A percentile compares a stretch with the other conserved stretches of the same genome.
Evolutionary conservation across 2,329 filamentous ascomycete species (phyloP).

Genomic region (Nothophaeocryptopus gaeumannii): DNA sequence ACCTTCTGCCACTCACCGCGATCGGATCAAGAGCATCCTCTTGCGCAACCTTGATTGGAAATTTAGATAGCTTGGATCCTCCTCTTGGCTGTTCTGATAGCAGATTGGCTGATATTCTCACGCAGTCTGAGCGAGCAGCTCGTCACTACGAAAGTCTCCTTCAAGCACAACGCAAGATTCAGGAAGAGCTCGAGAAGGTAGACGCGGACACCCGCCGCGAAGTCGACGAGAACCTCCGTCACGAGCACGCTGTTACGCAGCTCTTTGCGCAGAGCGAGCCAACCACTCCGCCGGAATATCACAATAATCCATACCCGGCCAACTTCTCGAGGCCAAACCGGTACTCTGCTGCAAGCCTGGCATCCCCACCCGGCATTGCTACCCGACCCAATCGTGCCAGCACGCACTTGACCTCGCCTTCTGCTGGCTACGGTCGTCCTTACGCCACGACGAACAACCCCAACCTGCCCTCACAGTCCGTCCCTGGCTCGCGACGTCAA

Average conservation of each 20-base stretch:
- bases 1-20: too few species aligned
- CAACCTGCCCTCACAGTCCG: constrained; percentile 74
- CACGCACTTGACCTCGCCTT: constrained; percentile 77
- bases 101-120: constrained; percentile 19
- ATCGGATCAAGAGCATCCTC: too few species aligned
- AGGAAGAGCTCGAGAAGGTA: constrained; percentile 86
- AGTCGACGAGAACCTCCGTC: constrained; percentile 77
- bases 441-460: constrained; percentile 58
- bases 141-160: constrained; percentile 87
- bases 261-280: constrained; percentile 77
- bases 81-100: too few species aligned
- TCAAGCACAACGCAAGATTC: constrained; percentile 83
- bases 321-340: constrained; percentile 78
- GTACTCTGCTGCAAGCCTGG: constrained; percentile 84
- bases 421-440: constrained; percentile 56
- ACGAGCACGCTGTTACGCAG: constrained; percentile 71
- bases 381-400: constrained; percentile 69
- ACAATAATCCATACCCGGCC: constrained; percentile 64
- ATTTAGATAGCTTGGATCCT: too few species aligned
- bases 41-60: too few species aligned
- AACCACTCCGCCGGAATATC: constrained; percentile 91
- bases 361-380: constrained; percentile 66
- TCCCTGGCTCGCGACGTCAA: constrained; percentile 81
- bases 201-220: constrained; percentile 81
- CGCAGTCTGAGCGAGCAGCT: constrained; percentile 88